A percentile compares a stretch with the other conserved stretches of the same genome.
Evolutionary conservation across 2,329 filamentous ascomycete genomes (phyloP).

Genomic region (Aspergillus luchuensis): DNA sequence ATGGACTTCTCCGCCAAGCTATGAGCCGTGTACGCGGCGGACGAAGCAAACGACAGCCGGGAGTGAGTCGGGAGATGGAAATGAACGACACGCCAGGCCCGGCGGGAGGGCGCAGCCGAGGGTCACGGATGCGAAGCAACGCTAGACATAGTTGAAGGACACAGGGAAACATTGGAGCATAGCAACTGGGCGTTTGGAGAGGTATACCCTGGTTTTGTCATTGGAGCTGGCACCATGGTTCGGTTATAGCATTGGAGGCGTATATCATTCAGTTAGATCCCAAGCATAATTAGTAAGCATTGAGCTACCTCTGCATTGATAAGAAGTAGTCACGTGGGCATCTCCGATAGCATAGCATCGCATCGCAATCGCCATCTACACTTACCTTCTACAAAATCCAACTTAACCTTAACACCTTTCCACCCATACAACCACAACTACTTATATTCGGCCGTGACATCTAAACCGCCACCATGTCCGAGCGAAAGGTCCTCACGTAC

Average conservation of each 20-base stretch:
- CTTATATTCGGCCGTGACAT: no score
- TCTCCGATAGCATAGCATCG: neutral
- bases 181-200: slow-evolving; percentile 9
- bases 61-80: slow-evolving; percentile 22
- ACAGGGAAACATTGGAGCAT: slow-evolving; percentile 1
- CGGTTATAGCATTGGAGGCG: neutral
- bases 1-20: slow-evolving; percentile 43
- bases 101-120: slow-evolving; percentile 23
- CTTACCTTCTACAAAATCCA: neutral
- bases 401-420: neutral
- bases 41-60: slow-evolving; percentile 18
- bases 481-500: slow-evolving; percentile 47
- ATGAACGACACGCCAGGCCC: slow-evolving; percentile 27
- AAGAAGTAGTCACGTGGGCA: neutral
- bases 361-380: neutral
- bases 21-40: slow-evolving; percentile 36
- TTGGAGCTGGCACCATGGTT: neutral
- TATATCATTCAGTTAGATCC: neutral
- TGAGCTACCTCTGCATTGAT: neutral
- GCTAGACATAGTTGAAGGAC: slow-evolving; percentile 3
- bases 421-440: neutral
- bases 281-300: neutral
- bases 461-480: slow-evolving; percentile 65
- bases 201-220: slow-evolving; percentile 8
- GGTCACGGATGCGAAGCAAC: slow-evolving; percentile 18